phyloP scores from a whole-genome alignment of 108 stramenopile genomes.

The Nitzschia sp. region DNA sequence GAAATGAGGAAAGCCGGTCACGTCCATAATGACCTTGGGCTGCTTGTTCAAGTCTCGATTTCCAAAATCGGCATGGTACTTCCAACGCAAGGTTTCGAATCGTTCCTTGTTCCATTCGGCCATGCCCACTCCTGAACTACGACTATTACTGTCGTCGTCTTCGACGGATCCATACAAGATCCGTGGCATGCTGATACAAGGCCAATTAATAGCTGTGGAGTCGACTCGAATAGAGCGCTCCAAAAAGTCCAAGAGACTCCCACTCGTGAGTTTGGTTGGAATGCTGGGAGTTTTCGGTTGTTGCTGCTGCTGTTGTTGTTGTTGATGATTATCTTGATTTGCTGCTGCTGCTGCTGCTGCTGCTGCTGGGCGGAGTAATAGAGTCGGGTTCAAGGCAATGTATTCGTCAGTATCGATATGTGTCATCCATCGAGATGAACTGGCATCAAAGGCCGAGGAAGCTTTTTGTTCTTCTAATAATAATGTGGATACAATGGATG shows the following conservation, averaged over 20 bases:
- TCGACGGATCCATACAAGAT: conserved; percentile 28
- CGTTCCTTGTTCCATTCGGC: conserved; percentile 4
- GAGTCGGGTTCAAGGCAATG: conserved; percentile 47
- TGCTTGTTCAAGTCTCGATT: conserved; percentile 17
- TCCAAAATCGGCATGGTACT: conserved; percentile 28
- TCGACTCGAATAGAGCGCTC: not conserved
- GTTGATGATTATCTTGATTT: not conserved
- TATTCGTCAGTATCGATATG: conserved; percentile 77
- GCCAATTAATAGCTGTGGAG: conserved; percentile 1
- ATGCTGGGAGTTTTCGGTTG: not conserved
- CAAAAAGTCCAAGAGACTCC: conserved; percentile 5
- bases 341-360: conserved; percentile 4
- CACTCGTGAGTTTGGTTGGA: not conserved
- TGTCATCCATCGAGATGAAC: conserved; percentile 39
- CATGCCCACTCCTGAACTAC: too few species aligned
- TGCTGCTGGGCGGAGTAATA: not conserved
- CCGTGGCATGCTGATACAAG: conserved; percentile 37
- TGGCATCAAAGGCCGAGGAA: not conserved
- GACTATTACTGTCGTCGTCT: conserved; percentile 7
- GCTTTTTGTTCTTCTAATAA: not conserved
- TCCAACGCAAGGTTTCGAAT: conserved; percentile 47
- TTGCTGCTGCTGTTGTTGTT: conserved; percentile 1
- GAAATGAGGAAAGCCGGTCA: conserved; percentile 22
- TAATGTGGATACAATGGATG: not conserved
- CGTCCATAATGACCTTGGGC: conserved; percentile 37